phyloP scores from a whole-genome alignment of 202 grass and related monocot genomes.

The Schoenoplectus triqueter region DNA sequence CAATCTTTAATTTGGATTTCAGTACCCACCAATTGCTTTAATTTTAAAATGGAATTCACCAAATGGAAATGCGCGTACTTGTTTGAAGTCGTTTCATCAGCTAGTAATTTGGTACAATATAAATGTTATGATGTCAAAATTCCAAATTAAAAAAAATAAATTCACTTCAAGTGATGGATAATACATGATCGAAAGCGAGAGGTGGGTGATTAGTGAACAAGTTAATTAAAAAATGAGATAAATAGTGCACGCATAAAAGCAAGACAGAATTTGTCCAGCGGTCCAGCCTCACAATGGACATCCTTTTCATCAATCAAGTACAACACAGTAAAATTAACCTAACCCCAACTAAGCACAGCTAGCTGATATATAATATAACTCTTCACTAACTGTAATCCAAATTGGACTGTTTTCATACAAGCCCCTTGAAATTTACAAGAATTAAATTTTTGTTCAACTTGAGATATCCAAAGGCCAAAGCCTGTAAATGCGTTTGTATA shows the following conservation, averaged over 20 bases:
- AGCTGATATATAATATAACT: too few relatives aligned
- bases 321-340: slow-evolving; percentile 33
- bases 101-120: neutral
- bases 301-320: slow-evolving; percentile 36
- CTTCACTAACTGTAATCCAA: neutral
- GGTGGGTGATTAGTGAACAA: neutral
- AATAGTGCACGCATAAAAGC: neutral
- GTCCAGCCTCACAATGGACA: slow-evolving; percentile 15
- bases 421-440: neutral
- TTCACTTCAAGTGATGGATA: slow-evolving; percentile 21
- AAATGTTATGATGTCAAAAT: neutral
- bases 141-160: neutral
- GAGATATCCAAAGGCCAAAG: too few relatives aligned
- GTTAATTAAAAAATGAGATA: neutral
- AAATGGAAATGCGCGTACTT: neutral
- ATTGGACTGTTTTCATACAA: slow-evolving; percentile 4
- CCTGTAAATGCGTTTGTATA: too few relatives aligned
- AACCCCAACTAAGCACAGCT: slow-evolving; percentile 33
- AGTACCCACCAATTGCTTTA: too few relatives aligned
- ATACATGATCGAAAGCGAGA: neutral
- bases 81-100: neutral
- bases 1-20: too few relatives aligned
- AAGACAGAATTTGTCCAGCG: slow-evolving; percentile 27
- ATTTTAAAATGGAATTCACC: too few relatives aligned
- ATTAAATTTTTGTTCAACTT: too few relatives aligned